Evolutionary conservation across 2,329 filamentous ascomycete genomes (phyloP).

Genomic region (Metarhizium album): DNA sequence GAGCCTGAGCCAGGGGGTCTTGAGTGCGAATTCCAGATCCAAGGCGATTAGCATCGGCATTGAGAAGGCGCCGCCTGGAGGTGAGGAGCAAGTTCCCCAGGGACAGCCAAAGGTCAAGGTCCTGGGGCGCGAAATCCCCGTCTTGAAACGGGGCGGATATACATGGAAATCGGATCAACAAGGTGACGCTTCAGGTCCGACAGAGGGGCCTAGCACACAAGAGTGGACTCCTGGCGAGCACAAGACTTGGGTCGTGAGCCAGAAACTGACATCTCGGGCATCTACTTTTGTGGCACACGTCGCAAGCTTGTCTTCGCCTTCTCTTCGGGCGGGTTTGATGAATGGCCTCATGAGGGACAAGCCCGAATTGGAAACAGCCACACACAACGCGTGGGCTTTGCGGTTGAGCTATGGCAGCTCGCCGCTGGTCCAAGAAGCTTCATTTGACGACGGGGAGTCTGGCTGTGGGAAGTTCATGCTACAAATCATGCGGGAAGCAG

Average conservation of each 20-base stretch:
- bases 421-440: slow-evolving; percentile 35
- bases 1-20: slow-evolving; percentile 73
- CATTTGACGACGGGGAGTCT: slow-evolving; percentile 51
- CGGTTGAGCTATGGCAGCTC: slow-evolving; percentile 25
- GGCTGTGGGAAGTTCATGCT: slow-evolving; percentile 48
- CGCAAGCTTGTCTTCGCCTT: slow-evolving; percentile 24
- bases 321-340: slow-evolving; percentile 32
- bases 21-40: slow-evolving; percentile 67
- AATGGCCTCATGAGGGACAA: slow-evolving; percentile 37
- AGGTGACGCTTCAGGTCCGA: neutral
- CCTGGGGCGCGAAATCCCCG: slow-evolving; percentile 61
- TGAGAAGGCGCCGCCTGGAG: slow-evolving; percentile 51
- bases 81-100: slow-evolving; percentile 61
- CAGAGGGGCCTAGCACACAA: slow-evolving; percentile 7
- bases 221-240: slow-evolving; percentile 9
- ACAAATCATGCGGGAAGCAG: slow-evolving; percentile 39
- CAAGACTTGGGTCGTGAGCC: slow-evolving; percentile 39
- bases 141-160: slow-evolving; percentile 71
- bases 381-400: slow-evolving; percentile 47
- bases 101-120: slow-evolving; percentile 65
- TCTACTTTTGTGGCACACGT: slow-evolving; percentile 50
- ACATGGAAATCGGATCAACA: slow-evolving; percentile 19
- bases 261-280: slow-evolving; percentile 37
- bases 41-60: slow-evolving; percentile 70
- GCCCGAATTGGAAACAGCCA: slow-evolving; percentile 40